phyloP scores from a whole-genome alignment of 2,329 filamentous ascomycete species.

The Blumeria graminis region DNA sequence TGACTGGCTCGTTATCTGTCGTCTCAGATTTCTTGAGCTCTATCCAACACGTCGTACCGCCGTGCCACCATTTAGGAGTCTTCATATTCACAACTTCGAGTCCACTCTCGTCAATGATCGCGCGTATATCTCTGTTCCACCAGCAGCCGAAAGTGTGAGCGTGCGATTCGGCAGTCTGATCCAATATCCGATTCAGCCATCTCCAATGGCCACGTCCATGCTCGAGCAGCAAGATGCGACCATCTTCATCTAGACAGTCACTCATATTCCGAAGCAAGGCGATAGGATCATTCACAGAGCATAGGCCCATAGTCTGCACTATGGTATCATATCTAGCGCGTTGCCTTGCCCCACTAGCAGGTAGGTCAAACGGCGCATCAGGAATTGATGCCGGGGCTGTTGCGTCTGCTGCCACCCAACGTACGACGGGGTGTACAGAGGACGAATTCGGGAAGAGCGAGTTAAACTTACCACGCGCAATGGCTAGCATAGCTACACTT shows the following conservation, averaged over 20 bases:
- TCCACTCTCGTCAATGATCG: constrained; percentile 28
- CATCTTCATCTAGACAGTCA: constrained; percentile 25
- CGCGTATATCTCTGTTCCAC: constrained; percentile 41
- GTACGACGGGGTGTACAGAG: constrained; percentile 16
- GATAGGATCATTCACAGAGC: constrained; percentile 33
- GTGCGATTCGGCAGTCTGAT: constrained; percentile 28
- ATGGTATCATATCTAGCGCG: constrained; percentile 30
- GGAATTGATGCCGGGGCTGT: constrained; percentile 8
- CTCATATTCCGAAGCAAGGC: constrained; percentile 29
- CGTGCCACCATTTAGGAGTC: constrained; percentile 24
- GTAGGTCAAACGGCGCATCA: constrained; percentile 8
- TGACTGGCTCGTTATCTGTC: too few species aligned
- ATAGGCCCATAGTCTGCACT: constrained; percentile 39
- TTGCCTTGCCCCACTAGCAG: constrained; percentile 8
- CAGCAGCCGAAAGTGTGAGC: constrained; percentile 39
- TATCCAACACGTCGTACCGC: constrained; percentile 33
- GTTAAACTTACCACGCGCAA: constrained; percentile 28
- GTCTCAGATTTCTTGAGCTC: constrained; percentile 21
- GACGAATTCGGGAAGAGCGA: constrained; percentile 17
- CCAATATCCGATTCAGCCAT: constrained; percentile 30
- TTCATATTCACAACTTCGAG: constrained; percentile 30
- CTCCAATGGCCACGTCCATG: constrained; percentile 33
- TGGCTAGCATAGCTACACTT: constrained; percentile 32
- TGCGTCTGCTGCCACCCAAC: constrained; percentile 16
- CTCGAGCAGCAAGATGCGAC: constrained; percentile 35